Base-by-base conservation (phyloP, 352 stramenopile species). In the Phytophthora meadii region DNA sequence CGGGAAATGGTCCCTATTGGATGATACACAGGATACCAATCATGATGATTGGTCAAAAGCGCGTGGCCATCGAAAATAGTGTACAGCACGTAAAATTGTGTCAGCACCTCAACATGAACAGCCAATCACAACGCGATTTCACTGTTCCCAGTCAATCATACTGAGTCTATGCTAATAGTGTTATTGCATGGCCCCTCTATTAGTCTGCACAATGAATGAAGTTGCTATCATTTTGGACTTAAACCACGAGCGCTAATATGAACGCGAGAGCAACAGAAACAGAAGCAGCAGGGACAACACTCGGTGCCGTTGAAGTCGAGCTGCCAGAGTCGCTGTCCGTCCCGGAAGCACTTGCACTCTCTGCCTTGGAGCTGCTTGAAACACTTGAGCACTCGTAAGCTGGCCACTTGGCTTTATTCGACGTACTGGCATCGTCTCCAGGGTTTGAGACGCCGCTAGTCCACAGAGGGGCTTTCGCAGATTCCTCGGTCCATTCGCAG, bases 1-100 rank as follows among this genome's bases (percentile, higher is more conserved):
- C 8, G 9, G 2, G 12, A 14, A 36, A 36, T 36, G 9, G 14
- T 14, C 30, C 8, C 30, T 36, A 36, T 36, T 36, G 30, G 30
- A 11, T 36, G 30, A 36, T 36, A 36, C 30, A 12, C 12, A 14
- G 8, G 30, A 36, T 36, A 36, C 9, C 9, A 10, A 36, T 36
- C 30, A 10, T 10, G 8, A n/a, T 63, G 34, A 63, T 63, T 63
- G 45, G 54, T 2, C 10, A 8, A 55, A 28, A 41, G 19, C 30
- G 42, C 32, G 30, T 53, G 42, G 1, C 9, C 30, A 36, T 36
- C 11, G 37, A 6, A 50, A 64, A 48, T 55, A 44, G 24, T 46
- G 34, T 56, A 32, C 9, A 8, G 3, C 0, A 55, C 48, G 11
- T 42, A 25, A 44, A 36, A 8, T 36, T 36, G 9, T 14, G 2